Evolutionary conservation across 2,329 filamentous ascomycete species (phyloP).

Genomic region (Sclerotinia nivalis): DNA sequence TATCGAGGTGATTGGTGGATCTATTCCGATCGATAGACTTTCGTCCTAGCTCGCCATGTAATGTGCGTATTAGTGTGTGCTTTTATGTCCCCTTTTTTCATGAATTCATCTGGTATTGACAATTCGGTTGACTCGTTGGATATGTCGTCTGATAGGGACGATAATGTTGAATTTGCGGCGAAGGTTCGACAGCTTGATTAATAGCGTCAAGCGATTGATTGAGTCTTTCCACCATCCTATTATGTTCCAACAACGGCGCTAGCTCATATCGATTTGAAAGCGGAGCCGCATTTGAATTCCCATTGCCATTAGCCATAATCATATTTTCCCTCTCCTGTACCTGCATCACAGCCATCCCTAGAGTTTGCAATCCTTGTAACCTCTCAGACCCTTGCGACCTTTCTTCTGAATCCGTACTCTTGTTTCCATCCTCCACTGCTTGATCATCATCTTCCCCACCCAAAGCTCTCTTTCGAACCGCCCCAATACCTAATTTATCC

Average conservation of each 20-base stretch:
- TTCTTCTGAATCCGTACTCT: conserved; percentile 20
- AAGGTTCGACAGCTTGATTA: neutral
- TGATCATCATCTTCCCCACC: conserved; percentile 19
- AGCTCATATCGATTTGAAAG: neutral
- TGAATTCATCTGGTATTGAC: neutral
- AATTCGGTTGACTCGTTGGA: neutral
- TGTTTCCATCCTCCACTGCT: conserved; percentile 22
- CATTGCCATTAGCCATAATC: neutral
- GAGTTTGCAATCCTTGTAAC: neutral
- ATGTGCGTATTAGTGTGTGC: neutral
- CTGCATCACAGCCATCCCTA: neutral
- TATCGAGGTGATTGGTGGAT: too few relatives aligned
- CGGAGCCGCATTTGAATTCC: neutral
- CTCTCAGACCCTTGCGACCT: conserved; percentile 4
- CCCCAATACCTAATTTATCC: conserved; percentile 18
- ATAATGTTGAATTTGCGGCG: neutral
- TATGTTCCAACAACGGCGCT: neutral
- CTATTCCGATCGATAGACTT: neutral
- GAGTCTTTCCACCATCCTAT: neutral
- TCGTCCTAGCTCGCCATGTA: neutral
- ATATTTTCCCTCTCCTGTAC: neutral
- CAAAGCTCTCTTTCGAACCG: conserved; percentile 11
- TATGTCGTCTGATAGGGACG: neutral
- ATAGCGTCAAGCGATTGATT: neutral
- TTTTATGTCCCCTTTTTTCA: neutral